Conservation (phyloP, 2,329 filamentous ascomycete genomes). For the Colletotrichum siamense region DNA sequence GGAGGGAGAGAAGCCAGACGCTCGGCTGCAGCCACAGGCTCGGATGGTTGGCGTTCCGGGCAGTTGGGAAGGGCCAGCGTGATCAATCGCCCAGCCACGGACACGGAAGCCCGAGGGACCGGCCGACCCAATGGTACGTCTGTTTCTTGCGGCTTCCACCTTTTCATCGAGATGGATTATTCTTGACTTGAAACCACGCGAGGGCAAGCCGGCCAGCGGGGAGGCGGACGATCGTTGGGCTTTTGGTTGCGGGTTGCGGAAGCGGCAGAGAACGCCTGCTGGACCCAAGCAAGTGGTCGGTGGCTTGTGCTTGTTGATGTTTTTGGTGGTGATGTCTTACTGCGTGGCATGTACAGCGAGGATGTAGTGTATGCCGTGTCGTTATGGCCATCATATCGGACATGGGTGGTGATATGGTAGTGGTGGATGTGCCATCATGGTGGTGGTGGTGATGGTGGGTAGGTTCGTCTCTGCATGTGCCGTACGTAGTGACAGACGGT, state of each 20-base stretch:
- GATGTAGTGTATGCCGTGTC: neutral
- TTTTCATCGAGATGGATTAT: neutral
- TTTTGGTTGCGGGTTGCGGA: neutral
- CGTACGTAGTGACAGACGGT: neutral
- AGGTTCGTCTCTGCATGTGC: constrained; percentile 2
- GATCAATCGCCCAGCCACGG: constrained; percentile 10
- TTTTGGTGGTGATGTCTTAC: neutral
- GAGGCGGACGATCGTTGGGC: neutral
- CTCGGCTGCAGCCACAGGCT: constrained; percentile 21
- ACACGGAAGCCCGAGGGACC: constrained; percentile 13
- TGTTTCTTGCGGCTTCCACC: neutral
- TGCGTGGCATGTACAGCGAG: neutral
- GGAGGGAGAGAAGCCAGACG: constrained; percentile 20
- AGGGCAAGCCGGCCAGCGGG: neutral
- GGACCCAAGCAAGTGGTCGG: neutral
- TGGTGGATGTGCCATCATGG: neutral
- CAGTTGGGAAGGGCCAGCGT: constrained; percentile 16
- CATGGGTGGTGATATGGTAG: neutral
- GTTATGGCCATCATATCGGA: neutral
- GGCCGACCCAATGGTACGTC: neutral
- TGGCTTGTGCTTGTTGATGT: neutral
- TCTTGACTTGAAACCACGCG: neutral
- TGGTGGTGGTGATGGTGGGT: neutral
- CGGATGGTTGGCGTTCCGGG: constrained; percentile 21
- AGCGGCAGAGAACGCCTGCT: neutral